These are phyloP conservation scores for Populus deltoides DNA, from an alignment of 345 rosid genomes.

Conservation along the genomic window DNA sequence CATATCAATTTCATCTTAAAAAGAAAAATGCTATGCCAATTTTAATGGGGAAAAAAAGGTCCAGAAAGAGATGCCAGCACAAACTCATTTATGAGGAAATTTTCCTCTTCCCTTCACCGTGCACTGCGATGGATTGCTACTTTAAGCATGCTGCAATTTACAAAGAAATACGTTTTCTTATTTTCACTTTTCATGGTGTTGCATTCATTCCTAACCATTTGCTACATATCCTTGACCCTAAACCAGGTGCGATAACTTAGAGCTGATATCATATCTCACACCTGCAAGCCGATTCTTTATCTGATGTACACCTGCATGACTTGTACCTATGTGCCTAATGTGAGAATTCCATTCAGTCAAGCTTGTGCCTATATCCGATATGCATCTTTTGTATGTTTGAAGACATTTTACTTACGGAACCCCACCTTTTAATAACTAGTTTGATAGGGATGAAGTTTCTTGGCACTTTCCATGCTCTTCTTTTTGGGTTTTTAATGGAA, in stretches of 20 bases:
- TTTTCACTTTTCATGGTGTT: background rate
- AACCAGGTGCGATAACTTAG: background rate
- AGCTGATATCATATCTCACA: background rate
- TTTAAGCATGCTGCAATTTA: background rate
- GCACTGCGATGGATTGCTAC: slow-evolving; percentile 1
- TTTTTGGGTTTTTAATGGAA: slow-evolving; percentile 5
- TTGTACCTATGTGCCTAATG: background rate
- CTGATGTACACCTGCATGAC: background rate
- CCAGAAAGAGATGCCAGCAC: background rate
- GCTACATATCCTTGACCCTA: background rate
- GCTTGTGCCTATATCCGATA: background rate
- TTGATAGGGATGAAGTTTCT: background rate
- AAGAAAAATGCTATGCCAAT: background rate
- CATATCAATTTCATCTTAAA: background rate
- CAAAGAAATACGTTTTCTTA: background rate
- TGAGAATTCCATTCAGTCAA: background rate
- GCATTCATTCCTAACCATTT: background rate
- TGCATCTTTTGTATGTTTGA: background rate
- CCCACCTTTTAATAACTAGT: background rate
- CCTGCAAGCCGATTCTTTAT: background rate
- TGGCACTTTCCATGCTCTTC: background rate
- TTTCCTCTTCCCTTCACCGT: background rate
- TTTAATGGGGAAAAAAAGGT: background rate
- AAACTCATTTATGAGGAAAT: background rate
- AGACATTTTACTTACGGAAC: background rate